These are phyloP conservation scores for Withania somnifera DNA, from an alignment of 305 asterid genomes.

Conservation along the genomic window DNA sequence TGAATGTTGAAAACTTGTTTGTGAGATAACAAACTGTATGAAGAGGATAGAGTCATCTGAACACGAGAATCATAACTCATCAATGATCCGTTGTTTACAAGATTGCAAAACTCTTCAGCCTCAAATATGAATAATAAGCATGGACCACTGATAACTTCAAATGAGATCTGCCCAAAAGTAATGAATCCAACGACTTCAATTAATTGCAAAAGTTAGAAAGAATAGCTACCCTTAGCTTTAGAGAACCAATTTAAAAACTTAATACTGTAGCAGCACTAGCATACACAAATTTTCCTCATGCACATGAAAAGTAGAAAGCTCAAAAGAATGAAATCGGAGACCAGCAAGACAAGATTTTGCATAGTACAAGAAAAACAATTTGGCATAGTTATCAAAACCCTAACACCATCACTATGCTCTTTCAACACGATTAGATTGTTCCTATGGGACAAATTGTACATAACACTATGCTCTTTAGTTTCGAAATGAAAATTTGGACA, in stretches of 20 bases:
- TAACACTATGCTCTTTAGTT: not conserved
- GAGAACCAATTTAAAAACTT: not conserved
- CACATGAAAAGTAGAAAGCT: not conserved
- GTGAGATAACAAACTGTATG: constrained; percentile 70
- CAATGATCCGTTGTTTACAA: constrained; percentile 40
- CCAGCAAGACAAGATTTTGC: no score
- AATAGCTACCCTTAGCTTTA: not conserved
- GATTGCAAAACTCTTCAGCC: constrained; percentile 88
- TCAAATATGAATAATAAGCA: constrained; percentile 59
- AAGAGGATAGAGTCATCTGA: constrained; percentile 56
- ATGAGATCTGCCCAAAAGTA: constrained; percentile 47
- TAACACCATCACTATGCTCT: no score
- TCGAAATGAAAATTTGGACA: not conserved
- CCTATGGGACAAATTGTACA: no score
- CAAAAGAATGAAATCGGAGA: no score
- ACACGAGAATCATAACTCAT: constrained; percentile 44
- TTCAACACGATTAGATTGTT: not conserved
- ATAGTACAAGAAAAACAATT: no score
- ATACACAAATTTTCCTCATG: not conserved
- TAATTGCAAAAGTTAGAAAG: constrained; percentile 1
- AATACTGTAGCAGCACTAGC: not conserved
- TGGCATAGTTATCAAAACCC: no score
- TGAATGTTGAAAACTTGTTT: constrained; percentile 69
- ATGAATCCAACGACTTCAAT: not conserved
- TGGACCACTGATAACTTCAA: constrained; percentile 37